Conservation (phyloP, 306 rosid species). For the Medicago lupulina region DNA sequence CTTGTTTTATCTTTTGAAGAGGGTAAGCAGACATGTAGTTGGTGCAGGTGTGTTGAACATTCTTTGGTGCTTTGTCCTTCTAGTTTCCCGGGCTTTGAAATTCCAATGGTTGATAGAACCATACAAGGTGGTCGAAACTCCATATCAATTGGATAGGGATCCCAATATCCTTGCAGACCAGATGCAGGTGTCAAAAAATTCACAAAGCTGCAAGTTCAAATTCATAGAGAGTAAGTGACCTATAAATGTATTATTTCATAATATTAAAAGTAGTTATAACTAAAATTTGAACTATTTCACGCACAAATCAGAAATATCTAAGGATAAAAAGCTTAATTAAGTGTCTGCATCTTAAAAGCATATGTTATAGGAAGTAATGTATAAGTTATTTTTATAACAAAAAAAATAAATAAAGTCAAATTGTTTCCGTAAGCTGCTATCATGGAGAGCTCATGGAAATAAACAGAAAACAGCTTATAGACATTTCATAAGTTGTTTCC, state of each 20-base stretch:
- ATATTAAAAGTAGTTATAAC: constrained; percentile 3
- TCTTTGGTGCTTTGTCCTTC: constrained; percentile 78
- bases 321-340: background rate
- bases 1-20: constrained; percentile 83
- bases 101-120: constrained; percentile 94
- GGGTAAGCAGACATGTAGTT: constrained; percentile 93
- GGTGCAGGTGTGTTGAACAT: constrained; percentile 87
- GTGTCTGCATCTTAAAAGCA: background rate
- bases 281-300: constrained; percentile 3
- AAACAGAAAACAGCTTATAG: too few species aligned
- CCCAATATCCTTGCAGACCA: constrained; percentile 96
- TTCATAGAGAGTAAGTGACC: constrained; percentile 31
- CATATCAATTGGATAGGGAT: constrained; percentile 96
- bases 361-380: background rate
- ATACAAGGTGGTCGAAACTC: constrained; percentile 96
- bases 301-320: background rate
- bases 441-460: background rate
- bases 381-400: background rate
- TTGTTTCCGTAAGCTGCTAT: background rate
- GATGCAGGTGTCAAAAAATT: constrained; percentile 88
- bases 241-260: constrained; percentile 29
- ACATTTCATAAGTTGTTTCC: constrained; percentile 1
- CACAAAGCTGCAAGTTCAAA: constrained; percentile 77
- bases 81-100: constrained; percentile 91
- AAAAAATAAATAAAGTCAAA: background rate